A percentile compares a stretch with the other conserved stretches of the same genome.
phyloP scores from a whole-genome alignment of 2,329 filamentous ascomycete species.

The Penicillium palitans region DNA sequence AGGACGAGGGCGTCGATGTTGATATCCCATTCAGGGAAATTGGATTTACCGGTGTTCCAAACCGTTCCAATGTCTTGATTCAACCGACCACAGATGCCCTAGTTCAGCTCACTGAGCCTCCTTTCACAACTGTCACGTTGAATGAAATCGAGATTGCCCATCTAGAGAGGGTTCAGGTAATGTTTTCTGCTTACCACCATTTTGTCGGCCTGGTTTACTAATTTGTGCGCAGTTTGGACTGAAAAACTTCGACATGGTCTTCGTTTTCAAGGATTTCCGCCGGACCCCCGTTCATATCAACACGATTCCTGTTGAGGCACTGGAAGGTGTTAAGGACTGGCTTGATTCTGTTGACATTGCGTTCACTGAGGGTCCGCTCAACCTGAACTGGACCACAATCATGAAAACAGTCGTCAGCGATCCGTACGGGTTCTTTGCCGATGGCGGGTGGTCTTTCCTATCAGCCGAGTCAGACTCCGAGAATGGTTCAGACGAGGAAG shows the following conservation, averaged over 20 bases:
- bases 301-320: constrained; percentile 91
- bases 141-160: constrained; percentile 96
- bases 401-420: constrained; percentile 98
- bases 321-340: constrained; percentile 97
- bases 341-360: constrained; percentile 94
- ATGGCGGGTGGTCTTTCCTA: constrained; percentile 94
- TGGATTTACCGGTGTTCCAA: constrained; percentile 94
- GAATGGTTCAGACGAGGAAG: constrained; percentile 71
- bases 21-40: constrained; percentile 97
- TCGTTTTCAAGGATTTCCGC: constrained; percentile 96
- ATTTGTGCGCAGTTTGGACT: constrained; percentile 72
- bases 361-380: constrained; percentile 90
- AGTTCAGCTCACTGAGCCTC: constrained; percentile 94
- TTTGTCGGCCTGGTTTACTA: constrained; percentile 19
- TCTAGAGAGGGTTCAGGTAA: constrained; percentile 78
- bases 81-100: constrained; percentile 96
- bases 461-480: constrained; percentile 85
- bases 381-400: constrained; percentile 97
- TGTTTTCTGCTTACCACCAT: neutral
- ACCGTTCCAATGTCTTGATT: constrained; percentile 91
- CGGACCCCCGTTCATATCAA: constrained; percentile 92
- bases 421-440: constrained; percentile 90
- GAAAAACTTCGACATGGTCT: constrained; percentile 98
- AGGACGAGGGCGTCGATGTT: constrained; percentile 85
- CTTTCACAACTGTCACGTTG: constrained; percentile 92